These are phyloP conservation scores for baker's yeast (Saccharomyces cerevisiae) DNA, from an alignment of 805 yeast genomes.

Conservation along the genomic window DNA sequence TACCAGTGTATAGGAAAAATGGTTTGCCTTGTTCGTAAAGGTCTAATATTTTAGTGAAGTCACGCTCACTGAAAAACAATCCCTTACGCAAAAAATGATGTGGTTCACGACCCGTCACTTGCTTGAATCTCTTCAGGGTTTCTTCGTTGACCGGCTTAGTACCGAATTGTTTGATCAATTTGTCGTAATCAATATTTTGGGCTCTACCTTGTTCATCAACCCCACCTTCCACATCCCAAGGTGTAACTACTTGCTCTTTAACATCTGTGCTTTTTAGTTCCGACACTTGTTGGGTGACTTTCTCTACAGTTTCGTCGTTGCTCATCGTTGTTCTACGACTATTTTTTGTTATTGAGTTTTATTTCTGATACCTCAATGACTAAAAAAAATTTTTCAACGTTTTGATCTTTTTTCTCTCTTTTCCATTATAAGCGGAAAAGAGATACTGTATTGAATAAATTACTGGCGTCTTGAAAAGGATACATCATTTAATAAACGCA, in stretches of 20 bases:
- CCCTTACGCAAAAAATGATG: conserved; percentile 89
- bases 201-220: conserved; percentile 80
- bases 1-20: conserved; percentile 90
- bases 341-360: neutral
- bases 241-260: conserved; percentile 63
- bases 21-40: conserved; percentile 91
- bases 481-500: neutral
- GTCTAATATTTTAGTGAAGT: conserved; percentile 67
- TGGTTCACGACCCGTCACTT: conserved; percentile 82
- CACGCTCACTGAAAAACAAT: conserved; percentile 86
- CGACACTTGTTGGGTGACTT: conserved; percentile 16
- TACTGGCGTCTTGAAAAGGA: neutral
- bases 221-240: conserved; percentile 99
- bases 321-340: neutral
- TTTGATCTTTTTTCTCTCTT: neutral
- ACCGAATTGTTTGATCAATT: conserved; percentile 80
- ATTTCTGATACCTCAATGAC: neutral
- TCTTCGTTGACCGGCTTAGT: conserved; percentile 64
- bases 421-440: neutral
- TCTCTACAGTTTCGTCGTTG: conserved; percentile 4
- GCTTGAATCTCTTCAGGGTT: conserved; percentile 64
- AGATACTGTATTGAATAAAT: neutral
- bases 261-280: conserved; percentile 11
- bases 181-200: conserved; percentile 88
- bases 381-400: neutral